A percentile compares a stretch with the other conserved stretches of the same genome.
phyloP scores from a whole-genome alignment of 768 basidiomycete genomes.

The Cyclocybe cylindracea region DNA sequence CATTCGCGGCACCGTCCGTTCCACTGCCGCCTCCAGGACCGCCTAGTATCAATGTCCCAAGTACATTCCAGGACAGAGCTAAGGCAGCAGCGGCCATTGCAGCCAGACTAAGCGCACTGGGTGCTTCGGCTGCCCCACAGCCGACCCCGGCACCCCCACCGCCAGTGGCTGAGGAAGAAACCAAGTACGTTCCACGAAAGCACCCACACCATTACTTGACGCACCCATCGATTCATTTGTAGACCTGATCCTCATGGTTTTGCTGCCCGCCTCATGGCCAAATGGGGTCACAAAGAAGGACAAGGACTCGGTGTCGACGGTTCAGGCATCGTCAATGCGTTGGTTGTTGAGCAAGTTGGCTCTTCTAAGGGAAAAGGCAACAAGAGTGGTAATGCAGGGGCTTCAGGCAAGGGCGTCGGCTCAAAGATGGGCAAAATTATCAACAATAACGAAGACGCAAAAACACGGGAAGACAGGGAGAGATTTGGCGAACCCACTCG shows the following conservation, averaged over 20 bases:
- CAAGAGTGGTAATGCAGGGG: conserved; percentile 31
- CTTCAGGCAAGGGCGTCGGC: conserved; percentile 41
- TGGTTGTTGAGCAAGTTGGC: conserved; percentile 72
- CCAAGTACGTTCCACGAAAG: conserved; percentile 16
- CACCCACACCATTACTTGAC: background rate
- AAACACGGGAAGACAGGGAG: conserved; percentile 72
- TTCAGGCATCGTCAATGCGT: conserved; percentile 85
- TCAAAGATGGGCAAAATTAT: conserved; percentile 87
- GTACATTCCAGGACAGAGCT: conserved; percentile 61
- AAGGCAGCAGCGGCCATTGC: conserved; percentile 85
- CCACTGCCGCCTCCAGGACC: conserved; percentile 56
- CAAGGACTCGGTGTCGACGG: conserved; percentile 87
- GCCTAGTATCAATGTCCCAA: conserved; percentile 34
- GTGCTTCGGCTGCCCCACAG: conserved; percentile 27
- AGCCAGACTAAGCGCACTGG: conserved; percentile 66
- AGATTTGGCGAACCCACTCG: conserved; percentile 88
- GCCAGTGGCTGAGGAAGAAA: conserved; percentile 34
- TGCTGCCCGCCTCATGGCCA: conserved; percentile 89
- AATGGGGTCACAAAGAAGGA: conserved; percentile 95
- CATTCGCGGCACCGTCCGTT: conserved; percentile 64
- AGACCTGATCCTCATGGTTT: conserved; percentile 72
- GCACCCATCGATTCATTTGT: background rate
- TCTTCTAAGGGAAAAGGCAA: conserved; percentile 34
- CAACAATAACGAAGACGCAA: conserved; percentile 86
- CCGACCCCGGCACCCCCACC: conserved; percentile 28